Percentiles rank a stretch among this genome's conserved stretches.
Conservation (phyloP, 2,329 filamentous ascomycete genomes). For the Aspergillus sp. region DNA sequence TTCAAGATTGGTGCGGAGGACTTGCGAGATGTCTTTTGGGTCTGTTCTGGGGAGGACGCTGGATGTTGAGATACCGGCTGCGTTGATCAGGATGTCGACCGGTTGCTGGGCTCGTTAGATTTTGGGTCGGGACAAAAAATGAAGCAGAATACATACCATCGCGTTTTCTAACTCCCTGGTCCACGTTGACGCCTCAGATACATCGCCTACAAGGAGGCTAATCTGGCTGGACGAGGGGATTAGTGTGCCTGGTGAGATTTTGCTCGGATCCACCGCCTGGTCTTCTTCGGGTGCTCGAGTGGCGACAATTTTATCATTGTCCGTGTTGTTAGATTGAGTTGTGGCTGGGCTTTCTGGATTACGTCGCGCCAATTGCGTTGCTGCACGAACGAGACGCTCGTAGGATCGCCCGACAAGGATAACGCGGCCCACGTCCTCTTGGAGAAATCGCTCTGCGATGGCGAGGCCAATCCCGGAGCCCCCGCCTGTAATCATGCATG, state of each 20-base stretch:
- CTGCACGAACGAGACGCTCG: conserved; percentile 45
- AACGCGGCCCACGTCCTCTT: conserved; percentile 57
- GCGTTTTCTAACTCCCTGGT: conserved; percentile 37
- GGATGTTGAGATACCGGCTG: conserved; percentile 70
- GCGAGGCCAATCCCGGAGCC: conserved; percentile 69
- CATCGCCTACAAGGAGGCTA: conserved; percentile 37
- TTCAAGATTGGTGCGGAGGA: conserved; percentile 70
- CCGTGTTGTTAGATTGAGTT: neutral
- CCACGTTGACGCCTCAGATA: conserved; percentile 36
- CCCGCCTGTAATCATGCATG: conserved; percentile 65
- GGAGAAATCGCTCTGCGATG: conserved; percentile 66
- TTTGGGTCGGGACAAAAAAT: no score
- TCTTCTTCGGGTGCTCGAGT: conserved; percentile 22
- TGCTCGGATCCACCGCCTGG: neutral
- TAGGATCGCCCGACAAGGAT: conserved; percentile 62
- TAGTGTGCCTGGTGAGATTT: conserved; percentile 5
- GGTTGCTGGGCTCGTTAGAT: conserved; percentile 24
- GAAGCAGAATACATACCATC: conserved; percentile 30
- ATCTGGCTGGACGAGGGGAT: conserved; percentile 22
- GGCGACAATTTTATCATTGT: conserved; percentile 13
- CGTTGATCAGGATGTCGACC: conserved; percentile 70
- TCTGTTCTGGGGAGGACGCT: conserved; percentile 61
- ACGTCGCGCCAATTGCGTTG: conserved; percentile 23
- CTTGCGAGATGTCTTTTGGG: conserved; percentile 52
- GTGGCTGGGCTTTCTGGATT: neutral